Conservation (phyloP, 2,329 filamentous ascomycete genomes). For the Trichoderma cornu-damae region DNA sequence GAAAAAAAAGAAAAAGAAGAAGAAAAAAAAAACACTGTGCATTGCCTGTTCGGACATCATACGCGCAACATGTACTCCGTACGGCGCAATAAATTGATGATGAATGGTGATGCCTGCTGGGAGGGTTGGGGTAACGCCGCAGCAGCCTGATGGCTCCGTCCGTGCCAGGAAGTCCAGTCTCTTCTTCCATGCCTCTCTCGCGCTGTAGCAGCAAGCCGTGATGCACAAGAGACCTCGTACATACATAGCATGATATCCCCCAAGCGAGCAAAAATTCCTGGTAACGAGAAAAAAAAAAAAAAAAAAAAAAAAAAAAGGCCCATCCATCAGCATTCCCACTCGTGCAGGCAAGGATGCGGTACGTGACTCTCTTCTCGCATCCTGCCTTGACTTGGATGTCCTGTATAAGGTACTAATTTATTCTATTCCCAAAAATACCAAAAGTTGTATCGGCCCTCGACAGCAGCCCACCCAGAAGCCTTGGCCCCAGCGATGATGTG, state of each 20-base stretch:
- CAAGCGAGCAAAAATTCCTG: too few species aligned
- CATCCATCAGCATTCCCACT: too few species aligned
- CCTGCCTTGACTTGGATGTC: too few species aligned
- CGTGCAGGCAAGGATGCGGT: too few species aligned
- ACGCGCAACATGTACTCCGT: constrained; percentile 1
- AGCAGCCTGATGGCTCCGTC: neutral
- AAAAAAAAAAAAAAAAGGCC: too few species aligned
- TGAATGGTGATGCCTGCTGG: constrained; percentile 1
- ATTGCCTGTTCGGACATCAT: neutral
- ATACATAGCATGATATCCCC: too few species aligned
- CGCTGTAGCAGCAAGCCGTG: too few species aligned
- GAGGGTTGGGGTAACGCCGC: constrained; percentile 2
- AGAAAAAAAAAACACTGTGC: neutral
- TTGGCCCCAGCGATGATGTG: constrained; percentile 26
- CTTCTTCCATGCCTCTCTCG: too few species aligned
- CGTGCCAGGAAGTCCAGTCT: neutral
- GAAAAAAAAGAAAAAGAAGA: neutral
- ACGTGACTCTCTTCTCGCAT: neutral
- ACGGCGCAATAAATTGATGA: neutral
- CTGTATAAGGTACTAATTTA: too few species aligned
- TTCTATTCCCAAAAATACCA: too few species aligned
- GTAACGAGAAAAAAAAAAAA: neutral
- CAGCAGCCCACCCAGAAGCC: constrained; percentile 11
- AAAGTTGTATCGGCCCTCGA: constrained; percentile 7
- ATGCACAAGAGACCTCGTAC: too few species aligned